Evolutionary conservation across 805 yeast genomes (phyloP), one percentile per base, ranked within the genome.

Genomic region (Ogataea degrootiae): DNA sequence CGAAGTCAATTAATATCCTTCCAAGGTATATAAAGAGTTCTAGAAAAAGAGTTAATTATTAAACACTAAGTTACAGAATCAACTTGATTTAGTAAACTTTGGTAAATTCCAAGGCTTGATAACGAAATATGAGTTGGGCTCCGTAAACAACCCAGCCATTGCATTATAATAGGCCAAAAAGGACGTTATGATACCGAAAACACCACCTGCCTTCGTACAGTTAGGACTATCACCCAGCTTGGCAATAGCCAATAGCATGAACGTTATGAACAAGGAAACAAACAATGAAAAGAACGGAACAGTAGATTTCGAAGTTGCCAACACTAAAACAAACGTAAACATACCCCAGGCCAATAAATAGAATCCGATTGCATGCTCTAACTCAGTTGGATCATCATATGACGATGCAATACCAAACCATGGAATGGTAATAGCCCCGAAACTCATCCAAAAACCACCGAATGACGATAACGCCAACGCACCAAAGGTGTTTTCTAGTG

Each of bases 381-480:
- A 61, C 56, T 76, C 80, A 16, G 63, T 59, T 6, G 71, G 67
- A 48, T 72, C 73, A 5, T 67, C 73, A 34, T 67, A 67, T 51
- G 82, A 77, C 6, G 77, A 77, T 1, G 77, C 66, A 29, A 80
- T 76, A 21, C 82, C 82, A 61, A 82, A 82, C 60, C 77, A 75
- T 41, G 81, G 82, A 39, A 77, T 73, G 49, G 68, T 65, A 31
- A 85, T 77, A 31, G 87, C 85, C 49, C 83, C 90, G 72, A 80
- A 85, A 34, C 83, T 72, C 70, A 82, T 76, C 91, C 91, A 85
- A 63, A 85, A 85, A 3, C 88, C 91, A 49, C 87, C 92, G 55
- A 72, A 77, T 5, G 81, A 76, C 7, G 75, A 64, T 47, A 79
- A 69, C 1, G 82, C 82, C 49, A 85, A 75, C 54, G 83, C 87